Base-by-base conservation (phyloP, 768 basidiomycete species). In the Lactarius hatsudake region DNA sequence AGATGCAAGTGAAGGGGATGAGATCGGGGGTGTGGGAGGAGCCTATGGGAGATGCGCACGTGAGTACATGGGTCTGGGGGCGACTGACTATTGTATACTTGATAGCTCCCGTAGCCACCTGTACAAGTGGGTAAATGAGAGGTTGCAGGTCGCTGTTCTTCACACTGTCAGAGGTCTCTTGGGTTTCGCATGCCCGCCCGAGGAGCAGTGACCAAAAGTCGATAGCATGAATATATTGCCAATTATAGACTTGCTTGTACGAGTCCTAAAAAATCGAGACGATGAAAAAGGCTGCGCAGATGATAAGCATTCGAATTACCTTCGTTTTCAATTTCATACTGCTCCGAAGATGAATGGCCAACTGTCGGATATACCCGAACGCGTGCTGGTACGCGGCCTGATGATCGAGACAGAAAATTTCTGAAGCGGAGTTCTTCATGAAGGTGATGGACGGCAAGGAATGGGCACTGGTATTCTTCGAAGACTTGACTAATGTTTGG, bases 371-470 rank as follows among this genome's bases (percentile, higher is more conserved):
- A 76, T 94, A 98, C 10, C 90, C 89, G 79, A 98, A 99, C 3
- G 94, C 94, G 73, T 97, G 95, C 72, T 95, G 94, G 76, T 98
- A 98, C 13, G 93, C 82, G 10, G 81, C 78, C 17, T 84, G 81
- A 67, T 88, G 89, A 72, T 91, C 83, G 61, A 94, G 78, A 70
- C 87, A 89, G 78, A 92, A 99, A 1, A 98, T 79, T 74, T 97
- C 95, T 1, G 93, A 91, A 0, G 96, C 96, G 7, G 95, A 93
- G 76, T 98, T 97, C 78, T 99, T 99, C 94, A 98, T 96, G 54
- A 98, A 79, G 73, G 92, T 96, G 77, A 98, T 91, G 2, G 91
- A 87, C 26, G 96, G 95, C 10, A 98, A 80, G 4, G 91, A 94
- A 77, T 96, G 88, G 2, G 86, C 82, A 59, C 83, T 91, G n/a